Evolutionary conservation across 2,329 filamentous ascomycete species (phyloP).

Genomic region (Akanthomyces lecanii): DNA sequence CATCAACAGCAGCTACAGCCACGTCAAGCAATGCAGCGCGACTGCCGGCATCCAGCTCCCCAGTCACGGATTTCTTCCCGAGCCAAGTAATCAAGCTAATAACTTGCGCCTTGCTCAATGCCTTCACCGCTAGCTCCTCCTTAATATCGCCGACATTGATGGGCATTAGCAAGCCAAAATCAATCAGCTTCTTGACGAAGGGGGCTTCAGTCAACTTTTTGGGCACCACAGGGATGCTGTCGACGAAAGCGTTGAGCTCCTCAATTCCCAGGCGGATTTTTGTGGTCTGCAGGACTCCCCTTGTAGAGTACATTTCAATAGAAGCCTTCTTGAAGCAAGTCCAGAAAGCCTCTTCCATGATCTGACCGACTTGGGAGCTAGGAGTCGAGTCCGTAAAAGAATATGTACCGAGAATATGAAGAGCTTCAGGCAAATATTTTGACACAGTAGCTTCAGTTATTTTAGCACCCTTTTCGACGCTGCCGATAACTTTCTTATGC

Average conservation of each 20-base stretch:
- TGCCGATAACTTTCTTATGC: slow-evolving; percentile 53
- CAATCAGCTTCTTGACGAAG: slow-evolving; percentile 76
- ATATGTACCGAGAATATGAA: slow-evolving; percentile 83
- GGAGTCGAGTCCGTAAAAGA: slow-evolving; percentile 88
- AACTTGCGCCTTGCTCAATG: slow-evolving; percentile 73
- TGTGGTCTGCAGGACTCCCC: slow-evolving; percentile 79
- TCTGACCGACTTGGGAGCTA: slow-evolving; percentile 73
- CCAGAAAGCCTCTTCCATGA: slow-evolving; percentile 96
- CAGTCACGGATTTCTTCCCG: slow-evolving; percentile 64
- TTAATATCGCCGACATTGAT: slow-evolving; percentile 86
- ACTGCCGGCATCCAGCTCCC: slow-evolving; percentile 66
- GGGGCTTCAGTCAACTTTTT: slow-evolving; percentile 66
- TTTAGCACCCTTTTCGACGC: slow-evolving; percentile 43
- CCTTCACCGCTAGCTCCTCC: slow-evolving; percentile 74
- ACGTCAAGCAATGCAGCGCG: slow-evolving; percentile 71
- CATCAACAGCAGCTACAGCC: slow-evolving; percentile 66
- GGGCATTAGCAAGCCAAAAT: slow-evolving; percentile 81
- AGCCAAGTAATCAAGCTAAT: slow-evolving; percentile 82
- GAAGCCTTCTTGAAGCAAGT: slow-evolving; percentile 76
- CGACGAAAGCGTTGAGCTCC: slow-evolving; percentile 68
- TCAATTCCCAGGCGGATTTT: slow-evolving; percentile 72
- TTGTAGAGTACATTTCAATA: slow-evolving; percentile 84
- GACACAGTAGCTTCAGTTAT: slow-evolving; percentile 61
- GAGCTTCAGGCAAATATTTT: slow-evolving; percentile 69
- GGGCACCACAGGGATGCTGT: slow-evolving; percentile 82